These are phyloP conservation scores for Magnaporthiopsis rhizophila DNA, from an alignment of 2,329 filamentous ascomycete species.

Conservation along the genomic window DNA sequence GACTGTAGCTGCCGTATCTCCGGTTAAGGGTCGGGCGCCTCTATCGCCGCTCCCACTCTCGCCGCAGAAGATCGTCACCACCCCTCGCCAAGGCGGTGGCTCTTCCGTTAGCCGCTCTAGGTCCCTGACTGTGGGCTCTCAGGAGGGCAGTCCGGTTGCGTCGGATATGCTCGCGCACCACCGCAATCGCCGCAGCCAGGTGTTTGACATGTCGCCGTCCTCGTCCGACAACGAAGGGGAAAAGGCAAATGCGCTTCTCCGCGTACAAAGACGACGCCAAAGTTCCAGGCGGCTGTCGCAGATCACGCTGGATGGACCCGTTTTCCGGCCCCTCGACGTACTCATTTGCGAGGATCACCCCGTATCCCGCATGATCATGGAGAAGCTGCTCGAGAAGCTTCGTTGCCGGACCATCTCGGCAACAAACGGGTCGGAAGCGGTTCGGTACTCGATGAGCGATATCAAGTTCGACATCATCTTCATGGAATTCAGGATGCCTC, in stretches of 20 bases:
- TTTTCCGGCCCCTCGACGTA: slow-evolving; percentile 85
- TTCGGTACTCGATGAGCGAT: slow-evolving; percentile 89
- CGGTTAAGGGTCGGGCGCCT: slow-evolving; percentile 45
- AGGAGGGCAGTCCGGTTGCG: slow-evolving; percentile 73
- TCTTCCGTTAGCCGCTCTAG: slow-evolving; percentile 60
- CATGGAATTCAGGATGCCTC: slow-evolving; percentile 91
- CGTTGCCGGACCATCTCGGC: slow-evolving; percentile 91
- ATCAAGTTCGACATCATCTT: slow-evolving; percentile 99
- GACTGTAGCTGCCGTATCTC: slow-evolving; percentile 45
- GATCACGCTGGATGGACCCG: slow-evolving; percentile 76
- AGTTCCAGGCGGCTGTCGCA: slow-evolving; percentile 92
- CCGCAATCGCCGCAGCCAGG: slow-evolving; percentile 85
- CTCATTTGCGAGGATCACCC: slow-evolving; percentile 97
- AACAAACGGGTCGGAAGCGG: slow-evolving; percentile 80
- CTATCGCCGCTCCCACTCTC: slow-evolving; percentile 44
- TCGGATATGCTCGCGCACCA: slow-evolving; percentile 61
- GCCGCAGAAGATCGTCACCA: slow-evolving; percentile 55
- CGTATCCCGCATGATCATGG: slow-evolving; percentile 97
- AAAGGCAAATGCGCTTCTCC: slow-evolving; percentile 75
- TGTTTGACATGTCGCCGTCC: slow-evolving; percentile 93
- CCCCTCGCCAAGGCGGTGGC: slow-evolving; percentile 52
- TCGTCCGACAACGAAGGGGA: slow-evolving; percentile 97
- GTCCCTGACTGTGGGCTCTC: slow-evolving; percentile 88
- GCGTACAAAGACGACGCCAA: slow-evolving; percentile 89
- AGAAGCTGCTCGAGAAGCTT: slow-evolving; percentile 90